Evolutionary conservation across 345 rosid species (phyloP).

Genomic region (Hibiscus tridactylites): DNA sequence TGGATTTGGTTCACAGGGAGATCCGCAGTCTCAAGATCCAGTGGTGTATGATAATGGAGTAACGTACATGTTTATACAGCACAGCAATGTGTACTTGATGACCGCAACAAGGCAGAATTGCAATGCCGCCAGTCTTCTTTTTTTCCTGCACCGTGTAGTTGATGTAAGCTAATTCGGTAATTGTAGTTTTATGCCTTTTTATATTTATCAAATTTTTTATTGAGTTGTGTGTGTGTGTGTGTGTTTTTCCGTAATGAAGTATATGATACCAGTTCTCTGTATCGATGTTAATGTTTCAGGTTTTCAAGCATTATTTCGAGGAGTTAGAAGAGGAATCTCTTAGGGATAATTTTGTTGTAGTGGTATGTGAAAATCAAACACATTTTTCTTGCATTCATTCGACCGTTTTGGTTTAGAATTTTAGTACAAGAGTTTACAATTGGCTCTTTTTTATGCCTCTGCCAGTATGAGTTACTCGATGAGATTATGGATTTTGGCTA

Average conservation of each 20-base stretch:
- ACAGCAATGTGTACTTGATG: conserved; percentile 87
- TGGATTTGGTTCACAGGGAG: conserved; percentile 49
- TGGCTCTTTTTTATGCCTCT: conserved; percentile 16
- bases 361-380: conserved; percentile 46
- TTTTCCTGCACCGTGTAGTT: conserved; percentile 80
- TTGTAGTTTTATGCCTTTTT: conserved; percentile 4
- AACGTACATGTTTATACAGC: conserved; percentile 87
- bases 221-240: too few relatives aligned
- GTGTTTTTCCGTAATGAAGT: too few relatives aligned
- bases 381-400: not conserved
- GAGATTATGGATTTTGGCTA: conserved; percentile 99
- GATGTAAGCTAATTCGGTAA: conserved; percentile 45
- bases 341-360: conserved; percentile 95
- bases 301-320: conserved; percentile 96
- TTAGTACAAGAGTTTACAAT: not conserved
- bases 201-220: not conserved
- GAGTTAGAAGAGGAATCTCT: conserved; percentile 94
- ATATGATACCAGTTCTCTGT: not conserved
- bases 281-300: conserved; percentile 28
- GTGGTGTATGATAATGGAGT: conserved; percentile 92
- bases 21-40: conserved; percentile 94
- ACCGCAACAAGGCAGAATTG: conserved; percentile 88
- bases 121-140: conserved; percentile 88
- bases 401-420: not conserved
- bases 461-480: conserved; percentile 93